Percentiles rank a stretch among this genome's conserved stretches.
phyloP scores from a whole-genome alignment of 768 basidiomycete species.

The Serendipita sp. region DNA sequence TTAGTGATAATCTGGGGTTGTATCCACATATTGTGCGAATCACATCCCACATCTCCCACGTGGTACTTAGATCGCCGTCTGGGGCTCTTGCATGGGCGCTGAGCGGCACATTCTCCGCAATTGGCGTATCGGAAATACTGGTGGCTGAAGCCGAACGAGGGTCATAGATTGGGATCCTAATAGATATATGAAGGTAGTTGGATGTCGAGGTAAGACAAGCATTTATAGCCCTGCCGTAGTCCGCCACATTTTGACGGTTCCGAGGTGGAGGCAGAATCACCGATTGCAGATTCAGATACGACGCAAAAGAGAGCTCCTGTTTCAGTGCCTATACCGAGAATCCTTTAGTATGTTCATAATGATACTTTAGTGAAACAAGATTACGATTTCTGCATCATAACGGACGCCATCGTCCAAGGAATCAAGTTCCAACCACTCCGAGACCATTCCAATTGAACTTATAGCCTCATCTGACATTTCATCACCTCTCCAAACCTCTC shows the following conservation, averaged over 20 bases:
- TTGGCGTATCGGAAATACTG: slow-evolving; percentile 17
- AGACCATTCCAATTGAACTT: slow-evolving; percentile 55
- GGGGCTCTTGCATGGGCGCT: slow-evolving; percentile 17
- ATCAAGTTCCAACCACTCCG: slow-evolving; percentile 94
- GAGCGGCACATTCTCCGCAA: background rate
- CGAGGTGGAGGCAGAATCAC: slow-evolving; percentile 81
- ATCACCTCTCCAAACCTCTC: background rate
- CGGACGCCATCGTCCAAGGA: slow-evolving; percentile 84
- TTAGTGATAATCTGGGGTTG: slow-evolving; percentile 51
- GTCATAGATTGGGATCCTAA: slow-evolving; percentile 72
- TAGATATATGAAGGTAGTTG: slow-evolving; percentile 56
- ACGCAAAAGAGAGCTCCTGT: slow-evolving; percentile 84
- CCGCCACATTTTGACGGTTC: slow-evolving; percentile 68
- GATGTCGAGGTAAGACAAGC: slow-evolving; percentile 46
- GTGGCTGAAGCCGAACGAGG: slow-evolving; percentile 22
- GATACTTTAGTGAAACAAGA: slow-evolving; percentile 17
- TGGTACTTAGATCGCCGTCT: slow-evolving; percentile 48
- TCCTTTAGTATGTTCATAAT: slow-evolving; percentile 10
- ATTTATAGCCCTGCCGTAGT: slow-evolving; percentile 84
- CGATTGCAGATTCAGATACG: slow-evolving; percentile 75
- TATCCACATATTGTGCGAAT: slow-evolving; percentile 84
- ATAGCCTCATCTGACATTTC: slow-evolving; percentile 49
- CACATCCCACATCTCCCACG: slow-evolving; percentile 99
- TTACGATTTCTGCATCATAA: slow-evolving; percentile 87
- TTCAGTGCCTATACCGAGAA: slow-evolving; percentile 50